Base-by-base conservation (phyloP, 768 basidiomycete species). In the Mycena olivaceomarginata region DNA sequence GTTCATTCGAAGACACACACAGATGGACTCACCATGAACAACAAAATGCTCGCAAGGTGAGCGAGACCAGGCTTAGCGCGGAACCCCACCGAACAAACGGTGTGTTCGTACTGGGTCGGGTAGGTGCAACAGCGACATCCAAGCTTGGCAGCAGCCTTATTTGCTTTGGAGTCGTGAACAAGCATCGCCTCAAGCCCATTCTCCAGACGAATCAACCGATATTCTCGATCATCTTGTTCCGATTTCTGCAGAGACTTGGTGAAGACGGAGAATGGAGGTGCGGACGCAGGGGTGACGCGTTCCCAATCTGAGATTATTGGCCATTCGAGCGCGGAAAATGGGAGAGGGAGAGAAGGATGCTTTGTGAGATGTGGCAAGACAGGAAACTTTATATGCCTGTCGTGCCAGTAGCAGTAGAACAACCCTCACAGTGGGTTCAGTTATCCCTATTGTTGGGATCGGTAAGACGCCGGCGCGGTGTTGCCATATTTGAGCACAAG, bases 121-220 rank as follows among this genome's bases (percentile, higher is more conserved):
- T 67, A 99, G 85, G 85, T 99, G 98, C 98, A 4, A 99, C 97
- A 46, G 94, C 94, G 67, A 99, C 97, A 85, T 98, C 96, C 81
- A 99, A 90, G 82, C 96, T 96, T 2, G 98, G n/a, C 98, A 0
- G 97, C 96, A 13, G 97, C 95, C 86, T 98, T 98, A 87, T 99
- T 98, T 7, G 98, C 93, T 77, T 92, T 93, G 0, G 91, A 85
- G 83, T 99, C 98, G 71, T 94, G 94, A 15, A 99, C 90, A 39
- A 99, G 85, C 78, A 94, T 91, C 0, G 94, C 97, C 76, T 96
- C 94, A 22, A 99, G 86, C 4, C 95, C 97, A 82, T 99, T 99
- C 9, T 93, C 89, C n/a, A 99, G 91, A 64, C 90, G 89, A 77
- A 99, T 94, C 62, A 97, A 83, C 67, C 94, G 88, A 84, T 98